phyloP scores from a whole-genome alignment of 2,329 filamentous ascomycete genomes.

The Chaetomiaceae sp. region DNA sequence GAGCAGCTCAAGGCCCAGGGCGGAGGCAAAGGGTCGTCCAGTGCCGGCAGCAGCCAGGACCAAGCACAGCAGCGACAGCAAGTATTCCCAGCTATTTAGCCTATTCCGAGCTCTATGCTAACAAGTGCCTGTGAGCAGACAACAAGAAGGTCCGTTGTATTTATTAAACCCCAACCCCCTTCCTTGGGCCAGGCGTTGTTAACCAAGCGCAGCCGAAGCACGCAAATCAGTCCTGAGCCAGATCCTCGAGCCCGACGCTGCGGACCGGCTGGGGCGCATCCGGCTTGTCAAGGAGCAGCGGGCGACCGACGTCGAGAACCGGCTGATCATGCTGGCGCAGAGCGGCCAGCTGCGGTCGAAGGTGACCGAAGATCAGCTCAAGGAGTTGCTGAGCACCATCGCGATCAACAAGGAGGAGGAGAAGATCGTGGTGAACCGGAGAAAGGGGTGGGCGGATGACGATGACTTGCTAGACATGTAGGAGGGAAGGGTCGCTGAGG shows the following conservation, averaged over 20 bases:
- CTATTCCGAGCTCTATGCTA: background rate
- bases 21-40: conserved; percentile 40
- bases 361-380: conserved; percentile 88
- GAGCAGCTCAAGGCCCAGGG: conserved; percentile 82
- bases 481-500: background rate
- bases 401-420: conserved; percentile 74
- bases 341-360: conserved; percentile 81
- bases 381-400: conserved; percentile 81
- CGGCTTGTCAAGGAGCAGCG: conserved; percentile 91
- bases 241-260: conserved; percentile 90
- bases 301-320: conserved; percentile 84
- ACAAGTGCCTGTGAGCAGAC: conserved; percentile 29
- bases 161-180: no score
- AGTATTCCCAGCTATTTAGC: conserved; percentile 25
- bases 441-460: conserved; percentile 81
- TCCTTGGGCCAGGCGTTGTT: no score
- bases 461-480: conserved; percentile 64
- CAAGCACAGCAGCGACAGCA: conserved; percentile 66
- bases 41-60: conserved; percentile 45
- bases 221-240: conserved; percentile 76
- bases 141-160: conserved; percentile 48
- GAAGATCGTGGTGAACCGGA: conserved; percentile 84
- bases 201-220: conserved; percentile 55
- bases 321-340: conserved; percentile 86
- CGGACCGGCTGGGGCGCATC: conserved; percentile 89